Evolutionary conservation across 179 eudicot species (phyloP).

Genomic region (Camellia oleifera): DNA sequence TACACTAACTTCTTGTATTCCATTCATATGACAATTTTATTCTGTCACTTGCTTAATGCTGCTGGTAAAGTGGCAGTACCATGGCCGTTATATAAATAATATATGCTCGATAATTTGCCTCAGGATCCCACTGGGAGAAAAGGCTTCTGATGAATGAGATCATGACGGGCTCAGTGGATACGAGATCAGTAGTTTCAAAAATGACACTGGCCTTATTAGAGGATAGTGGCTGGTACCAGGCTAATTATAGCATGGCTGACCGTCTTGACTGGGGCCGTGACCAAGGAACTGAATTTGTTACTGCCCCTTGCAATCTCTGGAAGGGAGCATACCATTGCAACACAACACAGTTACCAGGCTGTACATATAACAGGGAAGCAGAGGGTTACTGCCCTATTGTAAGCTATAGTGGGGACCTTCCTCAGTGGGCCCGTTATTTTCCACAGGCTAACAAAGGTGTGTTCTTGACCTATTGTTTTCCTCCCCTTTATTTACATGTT

Average conservation of each 20-base stretch:
- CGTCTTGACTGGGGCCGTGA: constrained; percentile 89
- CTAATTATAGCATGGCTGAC: constrained; percentile 96
- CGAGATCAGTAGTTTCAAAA: constrained; percentile 88
- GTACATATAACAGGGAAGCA: constrained; percentile 96
- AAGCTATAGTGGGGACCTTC: constrained; percentile 76
- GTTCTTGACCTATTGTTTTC: constrained; percentile 12
- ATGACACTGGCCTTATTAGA: constrained; percentile 95
- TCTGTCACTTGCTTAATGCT: neutral
- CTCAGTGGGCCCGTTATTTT: constrained; percentile 95
- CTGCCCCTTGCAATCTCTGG: constrained; percentile 86
- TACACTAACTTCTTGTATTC: too few relatives aligned
- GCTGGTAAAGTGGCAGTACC: neutral
- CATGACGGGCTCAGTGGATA: constrained; percentile 98
- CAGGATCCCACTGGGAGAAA: constrained; percentile 99
- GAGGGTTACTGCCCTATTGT: constrained; percentile 99
- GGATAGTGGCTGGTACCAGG: constrained; percentile 97
- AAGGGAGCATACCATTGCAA: constrained; percentile 97
- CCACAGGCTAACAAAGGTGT: constrained; percentile 92
- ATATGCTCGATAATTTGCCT: constrained; percentile 13
- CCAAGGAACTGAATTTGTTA: constrained; percentile 90
- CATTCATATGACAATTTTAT: neutral
- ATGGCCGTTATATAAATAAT: constrained; percentile 18
- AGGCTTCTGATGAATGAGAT: constrained; percentile 98
- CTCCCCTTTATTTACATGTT: constrained; percentile 3
- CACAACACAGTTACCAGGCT: constrained; percentile 87